Base-by-base conservation (phyloP, 768 basidiomycete species). In the Jaapia argillacea region DNA sequence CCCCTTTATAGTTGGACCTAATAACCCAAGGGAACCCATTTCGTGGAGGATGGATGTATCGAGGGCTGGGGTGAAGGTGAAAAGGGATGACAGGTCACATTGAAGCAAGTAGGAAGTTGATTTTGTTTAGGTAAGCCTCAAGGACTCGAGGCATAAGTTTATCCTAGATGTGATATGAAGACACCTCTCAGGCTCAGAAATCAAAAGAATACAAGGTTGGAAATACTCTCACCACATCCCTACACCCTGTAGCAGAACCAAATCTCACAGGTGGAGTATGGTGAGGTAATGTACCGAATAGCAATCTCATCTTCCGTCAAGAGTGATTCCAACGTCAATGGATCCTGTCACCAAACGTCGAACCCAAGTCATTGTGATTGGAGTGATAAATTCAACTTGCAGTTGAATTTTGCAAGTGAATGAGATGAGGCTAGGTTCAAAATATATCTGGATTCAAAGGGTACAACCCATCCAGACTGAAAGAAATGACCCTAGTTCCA, bases 261-360 rank as follows among this genome's bases (percentile, higher is more conserved):
- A n/a, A n/a, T 20, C 23, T 4, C 6, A 24, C 16, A 3, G 12
- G 22, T 14, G 7, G 26, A 24, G 10, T 27, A 21, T n/a, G 12
- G 16, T 35, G 23, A 14, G 46, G 23, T 5, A 14, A 2, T 70
- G 36, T 47, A 91, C 92, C 90, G 77, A 52, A 96, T 84, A 12
- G 86, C 84, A 50, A 77, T 71, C 63, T 98, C 94, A 27, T 96
- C 94, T 41, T 91, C 90, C 0, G 87, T 87, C 48, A 97, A 65
- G 31, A 87, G 70, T 0, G 78, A 77, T 47, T 90, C 85, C 23
- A 91, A 54, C 53, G 76, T 76, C 50, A 98, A 65, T 0, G 92
- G 86, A 57, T 98, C 93, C 88, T 92, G 45, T 1, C 16, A 16
- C 31, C 10, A 10, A 10, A 16, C 10, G 4, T 6, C 2, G 6